A percentile compares a stretch with the other conserved stretches of the same genome.
Conservation (phyloP, 495 filamentous ascomycete genomes). For the Saxophila tyrrhenica region DNA sequence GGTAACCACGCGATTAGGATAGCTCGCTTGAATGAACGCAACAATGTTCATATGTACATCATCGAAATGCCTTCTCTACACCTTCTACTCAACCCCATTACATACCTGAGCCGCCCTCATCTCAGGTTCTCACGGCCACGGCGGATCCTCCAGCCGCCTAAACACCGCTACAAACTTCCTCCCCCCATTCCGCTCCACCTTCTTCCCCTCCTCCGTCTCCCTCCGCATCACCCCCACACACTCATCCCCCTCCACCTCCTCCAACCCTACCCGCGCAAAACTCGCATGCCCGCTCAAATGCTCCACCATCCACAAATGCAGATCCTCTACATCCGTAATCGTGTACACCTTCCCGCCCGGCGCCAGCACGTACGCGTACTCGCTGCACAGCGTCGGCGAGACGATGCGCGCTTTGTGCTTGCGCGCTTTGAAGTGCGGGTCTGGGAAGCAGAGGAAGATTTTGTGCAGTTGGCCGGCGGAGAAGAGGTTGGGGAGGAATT, state of each 20-base stretch:
- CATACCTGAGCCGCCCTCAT: too few relatives aligned
- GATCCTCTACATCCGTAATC: constrained; percentile 91
- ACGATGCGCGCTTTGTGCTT: constrained; percentile 97
- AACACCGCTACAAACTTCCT: constrained; percentile 81
- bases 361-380: constrained; percentile 80
- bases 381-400: constrained; percentile 71
- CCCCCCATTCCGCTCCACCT: constrained; percentile 82
- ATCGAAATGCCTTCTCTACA: neutral
- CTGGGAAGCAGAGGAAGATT: constrained; percentile 96
- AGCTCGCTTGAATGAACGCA: neutral
- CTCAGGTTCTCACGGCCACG: constrained; percentile 48
- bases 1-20: neutral
- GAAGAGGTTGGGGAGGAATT: constrained; percentile 96
- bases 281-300: constrained; percentile 64
- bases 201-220: constrained; percentile 95
- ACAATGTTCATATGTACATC: neutral
- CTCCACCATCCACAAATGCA: constrained; percentile 82
- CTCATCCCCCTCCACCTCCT: constrained; percentile 45
- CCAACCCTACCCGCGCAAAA: constrained; percentile 46
- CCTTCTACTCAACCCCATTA: neutral
- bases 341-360: constrained; percentile 85
- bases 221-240: constrained; percentile 71
- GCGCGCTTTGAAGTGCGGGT: constrained; percentile 93
- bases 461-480: constrained; percentile 59
- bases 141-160: constrained; percentile 66